Conservation (phyloP, 2,329 filamentous ascomycete genomes). For the Harringtonia lauricola region DNA sequence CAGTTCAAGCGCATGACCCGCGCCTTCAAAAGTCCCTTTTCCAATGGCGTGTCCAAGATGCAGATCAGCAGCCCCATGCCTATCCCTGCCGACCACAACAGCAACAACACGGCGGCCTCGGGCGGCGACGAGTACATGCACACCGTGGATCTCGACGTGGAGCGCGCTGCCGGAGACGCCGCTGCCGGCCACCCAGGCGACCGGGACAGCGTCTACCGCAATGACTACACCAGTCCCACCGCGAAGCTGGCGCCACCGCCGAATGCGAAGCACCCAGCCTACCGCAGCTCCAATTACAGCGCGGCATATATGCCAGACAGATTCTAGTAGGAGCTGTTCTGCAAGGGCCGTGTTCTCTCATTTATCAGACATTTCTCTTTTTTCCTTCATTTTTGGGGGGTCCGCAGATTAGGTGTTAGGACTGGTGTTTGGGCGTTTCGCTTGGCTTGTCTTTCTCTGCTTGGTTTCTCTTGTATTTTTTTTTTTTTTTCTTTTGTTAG, state of each 20-base stretch:
- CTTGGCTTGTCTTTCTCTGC: not conserved
- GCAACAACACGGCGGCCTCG: conserved; percentile 26
- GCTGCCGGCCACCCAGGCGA: conserved; percentile 1
- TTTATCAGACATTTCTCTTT: not conserved
- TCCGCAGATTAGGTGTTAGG: too few relatives aligned
- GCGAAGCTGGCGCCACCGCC: conserved; percentile 40
- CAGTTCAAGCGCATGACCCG: conserved; percentile 16
- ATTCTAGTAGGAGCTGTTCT: too few relatives aligned
- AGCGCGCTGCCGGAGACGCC: conserved; percentile 1
- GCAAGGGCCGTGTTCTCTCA: not conserved
- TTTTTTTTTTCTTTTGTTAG: not conserved
- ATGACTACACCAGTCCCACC: conserved; percentile 41
- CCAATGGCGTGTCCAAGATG: conserved; percentile 20
- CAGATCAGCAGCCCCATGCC: conserved; percentile 33
- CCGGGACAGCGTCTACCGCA: conserved; percentile 12
- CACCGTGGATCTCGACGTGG: conserved; percentile 4
- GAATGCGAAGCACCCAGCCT: too few relatives aligned
- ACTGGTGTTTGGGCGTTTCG: too few relatives aligned
- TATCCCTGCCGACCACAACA: conserved; percentile 19
- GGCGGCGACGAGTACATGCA: conserved; percentile 11
- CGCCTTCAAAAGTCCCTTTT: conserved; percentile 8
- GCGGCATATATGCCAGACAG: conserved; percentile 37
- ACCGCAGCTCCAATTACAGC: conserved; percentile 13
- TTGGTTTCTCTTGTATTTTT: not conserved
- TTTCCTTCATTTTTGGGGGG: not conserved